Evolutionary conservation across 345 rosid genomes (phyloP).

Genomic region (Eucalyptus curtisii): DNA sequence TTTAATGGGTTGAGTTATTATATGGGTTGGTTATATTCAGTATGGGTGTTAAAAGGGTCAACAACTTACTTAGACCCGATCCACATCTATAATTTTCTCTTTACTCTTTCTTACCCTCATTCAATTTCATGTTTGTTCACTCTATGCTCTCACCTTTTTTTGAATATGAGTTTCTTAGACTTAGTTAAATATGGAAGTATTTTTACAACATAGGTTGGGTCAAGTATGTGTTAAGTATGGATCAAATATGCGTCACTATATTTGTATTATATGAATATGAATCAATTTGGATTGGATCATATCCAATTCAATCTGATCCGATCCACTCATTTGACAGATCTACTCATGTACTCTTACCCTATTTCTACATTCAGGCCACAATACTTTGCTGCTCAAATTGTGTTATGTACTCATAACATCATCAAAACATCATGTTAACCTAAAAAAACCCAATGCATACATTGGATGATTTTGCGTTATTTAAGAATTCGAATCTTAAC

Average conservation of each 20-base stretch:
- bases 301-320: fast-evolving
- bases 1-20: not conserved
- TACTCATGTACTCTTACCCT: not conserved
- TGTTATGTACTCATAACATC: not conserved
- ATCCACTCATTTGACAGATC: fast-evolving
- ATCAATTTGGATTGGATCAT: not conserved
- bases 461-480: not conserved
- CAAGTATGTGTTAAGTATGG: not conserved
- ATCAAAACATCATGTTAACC: not conserved
- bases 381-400: not conserved
- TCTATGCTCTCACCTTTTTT: too few species aligned
- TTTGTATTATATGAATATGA: too few species aligned
- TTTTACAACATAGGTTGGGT: not conserved
- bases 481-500: not conserved
- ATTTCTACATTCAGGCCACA: not conserved
- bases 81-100: too few species aligned
- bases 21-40: too few species aligned
- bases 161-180: too few species aligned
- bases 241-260: not conserved
- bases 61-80: fast-evolving
- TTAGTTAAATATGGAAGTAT: too few species aligned
- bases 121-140: too few species aligned
- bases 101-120: too few species aligned
- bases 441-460: not conserved
- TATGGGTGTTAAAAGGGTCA: not conserved